Base-by-base conservation (phyloP, 352 stramenopile species). In the Globisporangium lucens region DNA sequence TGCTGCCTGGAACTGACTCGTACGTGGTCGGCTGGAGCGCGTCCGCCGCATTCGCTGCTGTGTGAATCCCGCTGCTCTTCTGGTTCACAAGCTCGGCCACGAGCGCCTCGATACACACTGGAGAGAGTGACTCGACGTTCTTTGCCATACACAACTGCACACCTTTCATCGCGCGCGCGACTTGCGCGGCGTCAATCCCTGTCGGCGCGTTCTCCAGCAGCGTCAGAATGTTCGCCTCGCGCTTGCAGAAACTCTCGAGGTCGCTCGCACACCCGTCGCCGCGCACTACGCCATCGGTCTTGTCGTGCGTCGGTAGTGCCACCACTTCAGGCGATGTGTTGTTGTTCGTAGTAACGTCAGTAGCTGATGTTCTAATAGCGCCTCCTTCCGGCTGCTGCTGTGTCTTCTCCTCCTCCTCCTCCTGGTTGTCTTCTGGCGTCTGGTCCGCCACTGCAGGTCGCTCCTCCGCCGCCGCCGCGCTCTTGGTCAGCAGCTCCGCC, bases 71-170 rank as follows among this genome's bases (percentile, higher is more conserved):
- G 17, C 27, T 65, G 51, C 65, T 72, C 38, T 73, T 64, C 24
- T 52, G 24, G 1, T 59, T 68, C n/a, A 69, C 53, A 10, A 70
- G 52, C 38, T 79, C 65, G 0, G 65, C 63, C 29, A 82, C 78
- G 17, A 91, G 73, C 33, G 78, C 68, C 22, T 76, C 69, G 30
- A 84, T 74, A 56, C 83, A 91, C 56, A 72, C 43, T 12, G 80
- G 62, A n/a, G 83, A 82, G 41, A 91, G 74, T 61, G 78, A 70
- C 22, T 89, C 81, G 20, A 75, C 72, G 66, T 90, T 76, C 27
- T 75, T 66, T 5, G 76, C 72, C 73, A 91, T 79, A 57, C 83
- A 91, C 22, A 82, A 53, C 41, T 77, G 77, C 30, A 89, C 56
- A n/a, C 74, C 80, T 35, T 79, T 68, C 61, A 82, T 62, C 13